Evolutionary conservation across 2,329 filamentous ascomycete genomes (phyloP).

Genomic region (Phialophora tarda): DNA sequence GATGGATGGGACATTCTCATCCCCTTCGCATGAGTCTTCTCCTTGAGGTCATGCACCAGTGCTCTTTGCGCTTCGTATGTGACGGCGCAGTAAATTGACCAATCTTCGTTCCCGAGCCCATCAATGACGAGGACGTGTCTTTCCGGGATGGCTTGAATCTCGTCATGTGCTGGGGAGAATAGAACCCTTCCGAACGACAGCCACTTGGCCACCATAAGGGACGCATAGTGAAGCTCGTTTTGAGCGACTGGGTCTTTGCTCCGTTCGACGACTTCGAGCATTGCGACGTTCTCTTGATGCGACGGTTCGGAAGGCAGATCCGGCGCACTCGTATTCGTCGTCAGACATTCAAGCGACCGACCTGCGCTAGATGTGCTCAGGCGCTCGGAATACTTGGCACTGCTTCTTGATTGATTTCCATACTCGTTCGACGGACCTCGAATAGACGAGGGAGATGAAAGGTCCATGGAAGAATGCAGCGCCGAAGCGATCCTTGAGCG

Average conservation of each 20-base stretch:
- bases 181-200: slow-evolving; percentile 57
- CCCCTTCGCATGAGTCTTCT: slow-evolving; percentile 42
- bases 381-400: slow-evolving; percentile 36
- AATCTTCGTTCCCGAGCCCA: slow-evolving; percentile 58
- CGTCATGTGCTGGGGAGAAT: slow-evolving; percentile 57
- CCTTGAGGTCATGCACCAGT: slow-evolving; percentile 51
- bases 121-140: slow-evolving; percentile 56
- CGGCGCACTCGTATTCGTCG: slow-evolving; percentile 45
- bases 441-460: slow-evolving; percentile 60
- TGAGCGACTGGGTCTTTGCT: slow-evolving; percentile 50
- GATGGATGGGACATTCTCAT: slow-evolving; percentile 45
- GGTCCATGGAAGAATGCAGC: slow-evolving; percentile 55
- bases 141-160: slow-evolving; percentile 49
- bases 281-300: slow-evolving; percentile 37
- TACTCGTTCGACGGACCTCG: slow-evolving; percentile 61
- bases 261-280: slow-evolving; percentile 50
- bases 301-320: slow-evolving; percentile 41
- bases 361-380: slow-evolving; percentile 37
- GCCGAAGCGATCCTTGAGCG: slow-evolving; percentile 59
- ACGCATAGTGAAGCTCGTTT: slow-evolving; percentile 56
- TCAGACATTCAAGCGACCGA: slow-evolving; percentile 34
- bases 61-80: slow-evolving; percentile 51
- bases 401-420: slow-evolving; percentile 45
- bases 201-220: slow-evolving; percentile 58
- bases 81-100: slow-evolving; percentile 59